These are phyloP conservation scores for Aspergillus aculeatus DNA, from an alignment of 2,329 filamentous ascomycete genomes.

Conservation along the genomic window DNA sequence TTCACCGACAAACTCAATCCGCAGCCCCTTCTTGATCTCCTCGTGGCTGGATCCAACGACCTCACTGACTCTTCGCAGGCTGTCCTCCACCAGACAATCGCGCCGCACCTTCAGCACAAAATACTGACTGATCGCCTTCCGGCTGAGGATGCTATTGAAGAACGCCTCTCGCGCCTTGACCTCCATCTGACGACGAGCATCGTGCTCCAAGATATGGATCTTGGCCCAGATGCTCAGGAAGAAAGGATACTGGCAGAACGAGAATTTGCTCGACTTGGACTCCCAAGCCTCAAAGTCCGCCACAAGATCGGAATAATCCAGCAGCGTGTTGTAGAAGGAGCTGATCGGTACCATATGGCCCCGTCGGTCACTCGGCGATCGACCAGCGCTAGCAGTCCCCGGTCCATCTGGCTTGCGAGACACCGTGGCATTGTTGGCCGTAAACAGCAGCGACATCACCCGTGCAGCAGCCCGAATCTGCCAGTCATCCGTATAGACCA, in stretches of 20 bases:
- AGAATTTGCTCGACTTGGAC: constrained; percentile 68
- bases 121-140: constrained; percentile 71
- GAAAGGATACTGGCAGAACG: constrained; percentile 91
- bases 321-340: constrained; percentile 81
- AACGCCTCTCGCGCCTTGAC: constrained; percentile 84
- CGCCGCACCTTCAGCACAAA: constrained; percentile 74
- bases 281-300: constrained; percentile 90
- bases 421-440: constrained; percentile 66
- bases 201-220: constrained; percentile 84
- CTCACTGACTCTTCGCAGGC: constrained; percentile 78
- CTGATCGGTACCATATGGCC: constrained; percentile 74
- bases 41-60: constrained; percentile 76
- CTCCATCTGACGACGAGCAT: constrained; percentile 85
- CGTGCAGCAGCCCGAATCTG: constrained; percentile 78
- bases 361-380: constrained; percentile 44
- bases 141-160: constrained; percentile 81
- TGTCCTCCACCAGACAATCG: constrained; percentile 86
- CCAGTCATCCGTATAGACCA: constrained; percentile 80
- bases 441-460: constrained; percentile 76
- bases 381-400: constrained; percentile 41
- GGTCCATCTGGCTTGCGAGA: constrained; percentile 41
- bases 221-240: constrained; percentile 90
- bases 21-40: constrained; percentile 85
- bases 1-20: constrained; percentile 82
- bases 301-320: constrained; percentile 83